phyloP scores from a whole-genome alignment of 2,329 filamentous ascomycete species.

The Botryotinia globosa region DNA sequence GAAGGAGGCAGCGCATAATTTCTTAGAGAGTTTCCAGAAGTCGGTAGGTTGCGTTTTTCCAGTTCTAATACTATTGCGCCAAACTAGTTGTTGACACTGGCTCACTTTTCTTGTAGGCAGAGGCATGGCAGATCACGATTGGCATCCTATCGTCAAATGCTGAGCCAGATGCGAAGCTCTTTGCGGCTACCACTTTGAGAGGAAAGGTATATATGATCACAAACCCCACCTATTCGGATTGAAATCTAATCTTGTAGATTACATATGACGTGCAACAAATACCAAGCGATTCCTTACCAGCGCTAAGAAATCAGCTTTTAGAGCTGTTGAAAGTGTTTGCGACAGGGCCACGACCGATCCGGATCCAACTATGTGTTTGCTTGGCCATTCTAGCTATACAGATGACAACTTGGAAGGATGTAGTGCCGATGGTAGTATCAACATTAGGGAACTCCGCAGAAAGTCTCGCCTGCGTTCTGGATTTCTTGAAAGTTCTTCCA shows the following conservation, averaged over 20 bases:
- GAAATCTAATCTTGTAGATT: constrained; percentile 59
- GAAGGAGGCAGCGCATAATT: constrained; percentile 89
- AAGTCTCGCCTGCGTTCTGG: constrained; percentile 83
- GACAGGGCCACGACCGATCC: constrained; percentile 75
- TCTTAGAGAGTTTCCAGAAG: constrained; percentile 94
- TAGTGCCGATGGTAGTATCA: constrained; percentile 75
- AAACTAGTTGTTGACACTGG: constrained; percentile 17
- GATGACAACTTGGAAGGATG: constrained; percentile 94
- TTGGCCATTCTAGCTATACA: constrained; percentile 93
- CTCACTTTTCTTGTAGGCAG: constrained; percentile 55
- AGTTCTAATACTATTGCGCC: constrained; percentile 21
- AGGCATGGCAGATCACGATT: constrained; percentile 88
- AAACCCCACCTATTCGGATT: constrained; percentile 1
- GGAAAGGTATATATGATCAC: constrained; percentile 71
- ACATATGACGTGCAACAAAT: constrained; percentile 94
- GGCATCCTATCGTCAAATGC: constrained; percentile 79
- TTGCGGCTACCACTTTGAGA: constrained; percentile 94
- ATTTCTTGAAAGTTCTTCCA: constrained; percentile 93
- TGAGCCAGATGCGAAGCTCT: constrained; percentile 83
- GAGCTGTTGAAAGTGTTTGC: constrained; percentile 78
- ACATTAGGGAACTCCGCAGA: constrained; percentile 73
- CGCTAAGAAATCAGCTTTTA: constrained; percentile 80
- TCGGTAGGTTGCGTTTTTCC: constrained; percentile 61
- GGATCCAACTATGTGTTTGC: constrained; percentile 92
- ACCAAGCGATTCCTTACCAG: constrained; percentile 67